These are phyloP conservation scores for Colletotrichum destructivum DNA, from an alignment of 2,329 filamentous ascomycete genomes.

Conservation along the genomic window DNA sequence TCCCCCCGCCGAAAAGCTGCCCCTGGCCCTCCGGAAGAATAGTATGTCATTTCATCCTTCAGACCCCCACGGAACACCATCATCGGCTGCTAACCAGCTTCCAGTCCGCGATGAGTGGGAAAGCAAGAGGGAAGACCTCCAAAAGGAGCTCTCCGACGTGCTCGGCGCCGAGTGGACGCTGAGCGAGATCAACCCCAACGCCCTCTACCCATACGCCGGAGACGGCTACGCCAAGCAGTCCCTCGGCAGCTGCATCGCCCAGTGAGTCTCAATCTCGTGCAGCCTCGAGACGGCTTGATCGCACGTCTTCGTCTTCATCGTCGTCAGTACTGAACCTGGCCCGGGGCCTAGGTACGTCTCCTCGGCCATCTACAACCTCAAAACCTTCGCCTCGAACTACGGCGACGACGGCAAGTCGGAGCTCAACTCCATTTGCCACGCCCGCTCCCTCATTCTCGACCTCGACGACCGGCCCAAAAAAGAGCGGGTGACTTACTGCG, in stretches of 20 bases:
- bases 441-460: constrained; percentile 63
- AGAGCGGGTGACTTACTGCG: constrained; percentile 59
- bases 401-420: constrained; percentile 59
- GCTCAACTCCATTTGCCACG: constrained; percentile 62
- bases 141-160: constrained; percentile 59
- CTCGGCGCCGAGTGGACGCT: constrained; percentile 67
- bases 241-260: constrained; percentile 60
- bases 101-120: constrained; percentile 69
- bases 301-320: background rate
- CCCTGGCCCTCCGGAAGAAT: constrained; percentile 67
- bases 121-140: constrained; percentile 60
- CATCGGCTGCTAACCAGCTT: constrained; percentile 28
- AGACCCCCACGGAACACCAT: background rate
- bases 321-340: too few species aligned
- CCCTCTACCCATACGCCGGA: constrained; percentile 63
- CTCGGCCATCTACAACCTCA: constrained; percentile 57
- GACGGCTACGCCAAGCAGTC: constrained; percentile 59
- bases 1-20: constrained; percentile 64
- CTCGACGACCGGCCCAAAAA: constrained; percentile 58
- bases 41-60: constrained; percentile 49
- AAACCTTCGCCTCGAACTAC: constrained; percentile 54
- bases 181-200: constrained; percentile 60
- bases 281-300: background rate
- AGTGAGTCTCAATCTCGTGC: constrained; percentile 50
- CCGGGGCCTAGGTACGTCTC: constrained; percentile 58